Percentiles rank a stretch among this genome's conserved stretches.
Evolutionary conservation across 768 basidiomycete species (phyloP).

Genomic region (Suillus placidus): DNA sequence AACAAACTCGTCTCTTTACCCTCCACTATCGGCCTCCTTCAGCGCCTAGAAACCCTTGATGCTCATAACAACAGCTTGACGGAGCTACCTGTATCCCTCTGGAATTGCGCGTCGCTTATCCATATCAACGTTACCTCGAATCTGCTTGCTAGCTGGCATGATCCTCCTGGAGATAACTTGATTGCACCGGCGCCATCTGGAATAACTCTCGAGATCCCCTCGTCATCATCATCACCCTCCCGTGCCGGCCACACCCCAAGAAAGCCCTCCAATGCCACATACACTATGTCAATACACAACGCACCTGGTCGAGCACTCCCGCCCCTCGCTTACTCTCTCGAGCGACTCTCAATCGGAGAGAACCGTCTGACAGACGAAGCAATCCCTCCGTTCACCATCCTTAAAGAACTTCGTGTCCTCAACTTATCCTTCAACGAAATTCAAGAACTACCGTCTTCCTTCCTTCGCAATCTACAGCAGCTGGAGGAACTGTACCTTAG

Average conservation of each 20-base stretch:
- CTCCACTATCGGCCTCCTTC: constrained; percentile 70
- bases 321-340: constrained; percentile 70
- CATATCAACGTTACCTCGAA: constrained; percentile 90
- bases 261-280: constrained; percentile 39
- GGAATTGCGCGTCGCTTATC: constrained; percentile 77
- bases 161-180: constrained; percentile 50
- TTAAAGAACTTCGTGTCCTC: constrained; percentile 77
- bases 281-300: constrained; percentile 25
- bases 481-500: constrained; percentile 91
- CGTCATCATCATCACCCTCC: constrained; percentile 21
- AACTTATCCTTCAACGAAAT: constrained; percentile 97
- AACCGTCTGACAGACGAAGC: constrained; percentile 83
- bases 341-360: constrained; percentile 86
- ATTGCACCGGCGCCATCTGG: constrained; percentile 26
- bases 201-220: constrained; percentile 25
- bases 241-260: constrained; percentile 17
- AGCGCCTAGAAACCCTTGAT: constrained; percentile 75
- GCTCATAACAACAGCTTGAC: constrained; percentile 90
- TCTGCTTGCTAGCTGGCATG: constrained; percentile 70
- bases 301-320: constrained; percentile 39
- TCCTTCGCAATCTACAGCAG: constrained; percentile 68
- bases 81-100: constrained; percentile 73
- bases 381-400: constrained; percentile 70
- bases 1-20: constrained; percentile 84
- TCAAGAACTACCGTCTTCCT: constrained; percentile 79